Base-by-base conservation (phyloP, 176 grass and related monocot genomes). In the Eleusine coracana region DNA sequence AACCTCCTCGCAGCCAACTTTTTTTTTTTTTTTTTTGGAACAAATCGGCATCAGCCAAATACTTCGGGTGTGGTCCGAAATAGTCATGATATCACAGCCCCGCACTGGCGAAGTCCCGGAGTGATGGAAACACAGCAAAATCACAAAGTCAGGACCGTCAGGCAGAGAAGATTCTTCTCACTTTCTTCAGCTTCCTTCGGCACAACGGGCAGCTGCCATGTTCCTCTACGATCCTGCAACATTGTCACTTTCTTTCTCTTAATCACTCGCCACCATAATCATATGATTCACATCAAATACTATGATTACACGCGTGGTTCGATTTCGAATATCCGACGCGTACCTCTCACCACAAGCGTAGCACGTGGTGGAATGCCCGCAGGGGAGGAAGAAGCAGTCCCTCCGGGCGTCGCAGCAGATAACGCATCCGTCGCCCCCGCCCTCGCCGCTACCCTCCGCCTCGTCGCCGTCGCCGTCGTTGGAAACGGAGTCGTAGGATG, bases 351-450 rank as follows among this genome's bases (percentile, higher is more conserved):
- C 92, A 78, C 94, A 92, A 4, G 71, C 31, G 75, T 90, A 89
- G 79, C 94, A 97, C 70, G 92, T 88, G 23, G 75, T 80, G 7
- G 89, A 94, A 34, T 94, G 94, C 18, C 92, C 87, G 23, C 92
- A 97, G 14, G 92, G 94, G 59, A 94, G 80, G 83, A 97, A 94
- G 83, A 90, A 94, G 74, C 92, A 81, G 81, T 94, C 92, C 82
- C 75, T 87, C 17, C 21, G 73, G 25, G 82, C 80, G 66, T 92
- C 92, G 42, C 89, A 90, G 68, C 92, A 94, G 17, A 87, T 71
- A 31, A 79, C 71, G 36, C 94, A 92, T 37, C 91, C 83, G 29
- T 56, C 34, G 70, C 55, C 25, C 39, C 74, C 74, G 20, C 48
- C 84, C 36, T 63, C 87, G 37, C 70, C 87, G 38, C 78, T 68